phyloP scores from a whole-genome alignment of 2,329 filamentous ascomycete species.

The Amauroascus niger region DNA sequence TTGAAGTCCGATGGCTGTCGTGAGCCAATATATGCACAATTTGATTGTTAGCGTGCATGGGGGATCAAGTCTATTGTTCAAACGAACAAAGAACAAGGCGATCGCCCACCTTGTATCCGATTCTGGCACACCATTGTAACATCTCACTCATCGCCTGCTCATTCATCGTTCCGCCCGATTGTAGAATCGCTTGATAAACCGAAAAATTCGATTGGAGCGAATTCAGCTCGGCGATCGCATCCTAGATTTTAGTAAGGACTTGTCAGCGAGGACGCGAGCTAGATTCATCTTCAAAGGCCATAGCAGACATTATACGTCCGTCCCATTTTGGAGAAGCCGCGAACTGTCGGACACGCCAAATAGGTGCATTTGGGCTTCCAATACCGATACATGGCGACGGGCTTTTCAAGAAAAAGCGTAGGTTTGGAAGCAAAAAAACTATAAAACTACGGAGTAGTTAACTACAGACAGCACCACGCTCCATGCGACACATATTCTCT shows the following conservation, averaged over 20 bases:
- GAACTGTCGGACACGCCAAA: background rate
- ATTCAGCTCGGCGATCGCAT: conserved; percentile 64
- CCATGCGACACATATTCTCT: no score
- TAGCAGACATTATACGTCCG: conserved; percentile 13
- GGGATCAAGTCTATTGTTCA: background rate
- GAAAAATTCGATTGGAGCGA: conserved; percentile 70
- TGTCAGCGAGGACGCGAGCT: conserved; percentile 29
- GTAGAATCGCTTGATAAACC: conserved; percentile 65
- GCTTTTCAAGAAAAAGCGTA: background rate
- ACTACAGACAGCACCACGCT: no score
- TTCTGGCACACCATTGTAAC: conserved; percentile 62
- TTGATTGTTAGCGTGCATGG: background rate
- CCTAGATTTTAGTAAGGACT: conserved; percentile 31
- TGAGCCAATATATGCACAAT: background rate
- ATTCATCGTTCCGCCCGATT: conserved; percentile 65
- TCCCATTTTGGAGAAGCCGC: conserved; percentile 12
- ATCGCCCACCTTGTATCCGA: conserved; percentile 60
- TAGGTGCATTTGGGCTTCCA: background rate
- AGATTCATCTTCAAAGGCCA: background rate
- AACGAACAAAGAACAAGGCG: background rate
- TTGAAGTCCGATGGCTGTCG: conserved; percentile 52
- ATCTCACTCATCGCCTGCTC: conserved; percentile 71
- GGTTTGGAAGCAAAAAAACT: background rate
- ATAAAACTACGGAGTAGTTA: no score
- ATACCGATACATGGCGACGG: background rate